These are phyloP conservation scores for Extremus antarcticus DNA, from an alignment of 495 filamentous ascomycete species.

Conservation along the genomic window DNA sequence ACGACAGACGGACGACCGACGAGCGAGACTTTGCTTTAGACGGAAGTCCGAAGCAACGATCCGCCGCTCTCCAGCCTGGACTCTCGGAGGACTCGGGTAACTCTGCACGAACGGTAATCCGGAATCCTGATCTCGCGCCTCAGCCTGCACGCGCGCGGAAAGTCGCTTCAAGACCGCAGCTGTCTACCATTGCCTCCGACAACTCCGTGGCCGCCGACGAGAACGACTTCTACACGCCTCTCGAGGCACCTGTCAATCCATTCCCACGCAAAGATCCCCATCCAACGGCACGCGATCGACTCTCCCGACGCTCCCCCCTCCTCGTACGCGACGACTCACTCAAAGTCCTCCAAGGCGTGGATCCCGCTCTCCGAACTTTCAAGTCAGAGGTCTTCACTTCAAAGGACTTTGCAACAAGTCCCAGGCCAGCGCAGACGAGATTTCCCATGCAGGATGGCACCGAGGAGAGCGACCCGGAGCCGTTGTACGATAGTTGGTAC, in stretches of 20 bases:
- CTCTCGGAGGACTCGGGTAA: neutral
- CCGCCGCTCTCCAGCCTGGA: neutral
- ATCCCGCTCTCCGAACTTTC: neutral
- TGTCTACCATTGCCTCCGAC: slow-evolving; percentile 16
- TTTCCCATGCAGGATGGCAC: neutral
- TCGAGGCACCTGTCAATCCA: neutral
- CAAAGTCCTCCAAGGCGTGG: slow-evolving; percentile 1
- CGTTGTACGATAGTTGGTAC: slow-evolving; percentile 14
- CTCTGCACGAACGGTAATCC: neutral
- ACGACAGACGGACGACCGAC: slow-evolving; percentile 17
- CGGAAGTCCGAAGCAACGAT: neutral
- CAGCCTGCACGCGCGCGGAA: neutral
- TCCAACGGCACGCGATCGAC: neutral
- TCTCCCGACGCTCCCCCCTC: slow-evolving; percentile 2
- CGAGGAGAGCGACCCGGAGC: slow-evolving; percentile 2
- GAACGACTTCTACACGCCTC: neutral
- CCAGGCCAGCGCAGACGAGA: neutral
- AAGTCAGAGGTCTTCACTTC: slow-evolving; percentile 3
- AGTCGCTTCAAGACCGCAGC: slow-evolving; percentile 9
- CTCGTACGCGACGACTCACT: slow-evolving; percentile 1
- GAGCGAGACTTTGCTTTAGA: slow-evolving; percentile 1
- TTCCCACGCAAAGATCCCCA: neutral
- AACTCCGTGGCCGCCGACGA: neutral
- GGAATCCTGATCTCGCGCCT: neutral
- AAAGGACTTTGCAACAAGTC: neutral